Evolutionary conservation across 495 filamentous ascomycete genomes (phyloP).

Genomic region (Aspergillus mulundensis): DNA sequence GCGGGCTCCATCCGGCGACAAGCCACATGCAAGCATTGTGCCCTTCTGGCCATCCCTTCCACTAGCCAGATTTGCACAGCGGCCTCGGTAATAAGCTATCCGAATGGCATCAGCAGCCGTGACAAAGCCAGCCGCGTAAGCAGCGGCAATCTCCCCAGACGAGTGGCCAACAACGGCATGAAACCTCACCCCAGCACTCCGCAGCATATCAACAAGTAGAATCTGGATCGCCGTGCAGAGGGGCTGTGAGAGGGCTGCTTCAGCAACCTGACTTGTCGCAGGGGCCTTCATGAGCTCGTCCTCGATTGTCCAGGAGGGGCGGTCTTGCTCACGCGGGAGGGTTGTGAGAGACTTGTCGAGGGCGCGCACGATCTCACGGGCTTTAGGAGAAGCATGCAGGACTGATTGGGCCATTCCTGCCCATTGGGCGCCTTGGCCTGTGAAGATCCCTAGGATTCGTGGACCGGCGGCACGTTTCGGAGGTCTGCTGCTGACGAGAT

Average conservation of each 20-base stretch:
- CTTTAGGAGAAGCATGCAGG: no score
- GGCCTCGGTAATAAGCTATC: neutral
- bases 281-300: no score
- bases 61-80: neutral
- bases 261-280: no score
- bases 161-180: slow-evolving; percentile 55
- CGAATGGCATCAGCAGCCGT: neutral
- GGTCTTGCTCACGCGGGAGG: no score
- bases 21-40: neutral
- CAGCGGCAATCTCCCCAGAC: slow-evolving; percentile 52
- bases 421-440: slow-evolving; percentile 70
- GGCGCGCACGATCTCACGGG: no score
- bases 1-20: neutral
- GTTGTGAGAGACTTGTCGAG: no score
- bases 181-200: neutral
- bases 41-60: no score
- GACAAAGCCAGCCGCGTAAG: slow-evolving; percentile 27
- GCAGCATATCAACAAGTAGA: neutral
- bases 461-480: slow-evolving; percentile 8
- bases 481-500: neutral
- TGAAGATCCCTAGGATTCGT: slow-evolving; percentile 33
- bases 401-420: slow-evolving; percentile 48
- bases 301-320: no score
- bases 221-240: slow-evolving; percentile 22
- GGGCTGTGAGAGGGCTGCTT: slow-evolving; percentile 25